Base-by-base conservation (phyloP, 2,329 filamentous ascomycete genomes). In the Penicillium corylophilum region DNA sequence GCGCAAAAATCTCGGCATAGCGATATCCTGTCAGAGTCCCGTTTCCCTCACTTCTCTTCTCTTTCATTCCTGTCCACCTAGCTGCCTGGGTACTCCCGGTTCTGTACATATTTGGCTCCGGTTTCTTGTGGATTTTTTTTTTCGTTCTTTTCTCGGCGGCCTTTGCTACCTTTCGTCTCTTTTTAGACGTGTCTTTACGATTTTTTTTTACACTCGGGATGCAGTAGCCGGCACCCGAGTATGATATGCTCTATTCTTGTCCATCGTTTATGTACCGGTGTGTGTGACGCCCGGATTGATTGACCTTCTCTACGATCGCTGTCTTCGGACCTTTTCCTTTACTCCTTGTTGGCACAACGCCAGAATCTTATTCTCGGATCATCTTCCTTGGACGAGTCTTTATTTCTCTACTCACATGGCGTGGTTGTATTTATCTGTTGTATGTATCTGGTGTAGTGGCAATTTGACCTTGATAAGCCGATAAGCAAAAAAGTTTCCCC, bases 231-330 rank as follows among this genome's bases (percentile, higher is more conserved):
- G 60, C 57, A 55, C 65, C 62, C 64, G 67, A 65, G 65, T 66
- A 66, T 59, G 64, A 69, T 58, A 56, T 62, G 64, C 56, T 64
- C 48, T 60, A 53, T 68, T 69, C 61, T 62, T 64, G 64, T 67
- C 67, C 55, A 63, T 71, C 68, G 36, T 68, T 71, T 45, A 66
- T 63, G 62, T 63, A 58, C 56, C 57, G 55, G 65, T 66, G 59
- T 61, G 53, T 54, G 53, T 58, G 56, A 57, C 55, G 57, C 56
- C 57, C 63, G 57, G 54, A 49, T 62, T 56, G 42, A 59, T 62
- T 61, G 51, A 60, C 53, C 44, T 60, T 63, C 56, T 59, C 59
- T 53, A 59, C 61, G 56, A 57, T 67, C 53, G 43, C 55, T 65
- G 56, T 60, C 52, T 51, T 28, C 12, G 24, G 28, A 33, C 20